Evolutionary conservation across 2,329 filamentous ascomycete genomes (phyloP).

Genomic region (Colletotrichum sp.): DNA sequence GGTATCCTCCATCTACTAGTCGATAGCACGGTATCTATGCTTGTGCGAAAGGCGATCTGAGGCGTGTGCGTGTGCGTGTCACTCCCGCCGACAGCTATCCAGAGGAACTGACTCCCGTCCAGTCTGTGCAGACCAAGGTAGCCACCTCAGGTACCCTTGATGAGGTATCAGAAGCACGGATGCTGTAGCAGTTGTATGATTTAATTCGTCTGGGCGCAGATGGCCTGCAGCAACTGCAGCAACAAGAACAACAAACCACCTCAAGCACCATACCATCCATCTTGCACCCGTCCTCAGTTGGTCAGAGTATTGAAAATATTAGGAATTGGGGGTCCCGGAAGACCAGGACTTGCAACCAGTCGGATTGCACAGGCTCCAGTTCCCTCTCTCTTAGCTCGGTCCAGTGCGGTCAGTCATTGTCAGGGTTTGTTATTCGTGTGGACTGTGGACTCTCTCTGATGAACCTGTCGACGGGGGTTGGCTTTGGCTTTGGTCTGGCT

Average conservation of each 20-base stretch:
- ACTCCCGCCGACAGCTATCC: background rate
- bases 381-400: background rate
- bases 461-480: background rate
- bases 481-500: slow-evolving; percentile 1
- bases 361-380: background rate
- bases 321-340: background rate
- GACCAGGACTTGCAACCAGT: background rate
- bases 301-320: background rate
- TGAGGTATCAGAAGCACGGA: background rate
- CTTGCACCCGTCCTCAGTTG: background rate
- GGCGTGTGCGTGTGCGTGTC: background rate
- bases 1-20: background rate
- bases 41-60: background rate
- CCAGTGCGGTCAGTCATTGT: background rate
- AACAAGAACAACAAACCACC: background rate
- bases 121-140: background rate
- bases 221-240: background rate
- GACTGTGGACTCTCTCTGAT: background rate
- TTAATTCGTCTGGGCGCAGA: background rate
- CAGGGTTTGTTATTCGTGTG: background rate
- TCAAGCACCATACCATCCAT: no score
- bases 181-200: background rate
- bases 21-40: background rate
- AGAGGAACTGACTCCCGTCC: background rate
- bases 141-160: background rate